phyloP scores from a whole-genome alignment of 1,284 basidiomycete genomes.

The Meira nashicola region DNA sequence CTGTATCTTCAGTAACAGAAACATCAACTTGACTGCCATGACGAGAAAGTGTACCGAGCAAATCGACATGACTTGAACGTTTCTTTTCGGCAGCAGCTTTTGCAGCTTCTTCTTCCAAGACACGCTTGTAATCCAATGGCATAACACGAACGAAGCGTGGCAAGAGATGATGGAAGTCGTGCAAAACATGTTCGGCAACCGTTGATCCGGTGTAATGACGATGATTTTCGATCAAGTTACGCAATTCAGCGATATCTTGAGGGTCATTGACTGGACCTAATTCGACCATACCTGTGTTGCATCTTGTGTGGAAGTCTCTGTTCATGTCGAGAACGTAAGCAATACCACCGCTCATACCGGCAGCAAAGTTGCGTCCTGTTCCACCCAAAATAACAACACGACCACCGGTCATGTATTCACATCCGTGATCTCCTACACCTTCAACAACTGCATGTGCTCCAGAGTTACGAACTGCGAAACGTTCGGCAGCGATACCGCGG shows the following conservation, averaged over 20 bases:
- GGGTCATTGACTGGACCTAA: constrained; percentile 45
- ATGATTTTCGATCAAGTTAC: constrained; percentile 50
- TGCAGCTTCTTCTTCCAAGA: constrained; percentile 49
- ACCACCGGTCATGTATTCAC: constrained; percentile 46
- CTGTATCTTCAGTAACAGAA: constrained; percentile 26
- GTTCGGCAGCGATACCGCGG: constrained; percentile 44
- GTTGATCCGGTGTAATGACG: constrained; percentile 49
- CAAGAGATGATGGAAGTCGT: constrained; percentile 47
- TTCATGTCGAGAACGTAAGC: constrained; percentile 50
- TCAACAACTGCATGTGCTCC: constrained; percentile 49
- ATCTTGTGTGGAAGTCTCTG: constrained; percentile 42
- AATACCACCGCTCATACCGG: constrained; percentile 47
- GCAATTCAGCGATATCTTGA: constrained; percentile 48
- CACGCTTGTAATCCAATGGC: constrained; percentile 49
- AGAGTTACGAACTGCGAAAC: constrained; percentile 50
- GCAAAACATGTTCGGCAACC: constrained; percentile 44
- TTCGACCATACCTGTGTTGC: constrained; percentile 50
- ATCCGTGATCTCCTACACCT: constrained; percentile 42
- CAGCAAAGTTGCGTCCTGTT: constrained; percentile 41
- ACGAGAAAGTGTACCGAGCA: constrained; percentile 47
- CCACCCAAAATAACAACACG: constrained; percentile 38
- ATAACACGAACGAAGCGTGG: constrained; percentile 50
- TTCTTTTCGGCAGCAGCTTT: constrained; percentile 51
- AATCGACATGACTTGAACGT: constrained; percentile 48
- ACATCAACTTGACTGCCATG: constrained; percentile 46